Percentiles rank a stretch among this genome's conserved stretches.
phyloP scores from a whole-genome alignment of 352 stramenopile species.

The Phytophthora ohioensis region DNA sequence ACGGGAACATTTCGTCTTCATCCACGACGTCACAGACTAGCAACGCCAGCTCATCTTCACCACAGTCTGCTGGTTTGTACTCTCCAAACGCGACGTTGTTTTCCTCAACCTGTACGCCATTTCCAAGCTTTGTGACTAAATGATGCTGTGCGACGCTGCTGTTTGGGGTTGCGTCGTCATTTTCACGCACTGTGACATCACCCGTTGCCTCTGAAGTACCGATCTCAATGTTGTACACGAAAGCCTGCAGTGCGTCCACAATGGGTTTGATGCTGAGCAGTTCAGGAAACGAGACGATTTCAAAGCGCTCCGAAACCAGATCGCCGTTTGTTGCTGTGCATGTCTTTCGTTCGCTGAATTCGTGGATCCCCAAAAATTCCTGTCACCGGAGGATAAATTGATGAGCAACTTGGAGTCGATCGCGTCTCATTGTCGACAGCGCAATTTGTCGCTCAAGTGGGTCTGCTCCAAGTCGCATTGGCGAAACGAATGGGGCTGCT shows the following conservation, averaged over 20 bases:
- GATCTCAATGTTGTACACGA: slow-evolving; percentile 42
- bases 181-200: slow-evolving; percentile 51
- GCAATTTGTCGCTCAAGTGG: neutral
- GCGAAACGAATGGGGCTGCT: neutral
- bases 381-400: neutral
- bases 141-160: slow-evolving; percentile 38
- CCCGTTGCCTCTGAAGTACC: slow-evolving; percentile 46
- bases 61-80: slow-evolving; percentile 6
- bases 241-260: neutral
- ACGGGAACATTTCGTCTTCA: slow-evolving; percentile 50
- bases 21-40: slow-evolving; percentile 43
- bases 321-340: neutral
- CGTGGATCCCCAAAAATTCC: neutral
- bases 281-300: neutral
- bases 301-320: neutral
- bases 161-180: slow-evolving; percentile 37
- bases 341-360: neutral
- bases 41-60: slow-evolving; percentile 27
- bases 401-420: neutral
- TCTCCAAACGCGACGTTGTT: slow-evolving; percentile 47
- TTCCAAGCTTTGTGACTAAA: slow-evolving; percentile 38
- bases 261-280: slow-evolving; percentile 1
- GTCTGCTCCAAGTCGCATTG: neutral
- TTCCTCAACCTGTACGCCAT: slow-evolving; percentile 33
- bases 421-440: neutral